Percentiles rank a stretch among this genome's conserved stretches.
Conservation (phyloP, 1,139 yeast genomes). For the Lodderomyces elongisporus region DNA sequence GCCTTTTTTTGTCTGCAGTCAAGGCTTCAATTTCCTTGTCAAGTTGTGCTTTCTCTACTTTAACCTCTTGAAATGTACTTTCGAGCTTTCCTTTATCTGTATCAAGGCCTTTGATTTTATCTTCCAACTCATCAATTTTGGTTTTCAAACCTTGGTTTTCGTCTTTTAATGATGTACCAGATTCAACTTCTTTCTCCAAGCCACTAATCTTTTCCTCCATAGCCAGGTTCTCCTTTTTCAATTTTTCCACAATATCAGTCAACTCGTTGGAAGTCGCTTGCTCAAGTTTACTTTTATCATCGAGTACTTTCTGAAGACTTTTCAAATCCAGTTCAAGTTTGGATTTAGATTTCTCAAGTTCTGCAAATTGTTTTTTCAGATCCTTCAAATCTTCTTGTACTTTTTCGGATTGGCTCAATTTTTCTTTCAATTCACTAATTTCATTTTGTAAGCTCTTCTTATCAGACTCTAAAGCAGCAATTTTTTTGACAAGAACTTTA, state of each 20-base stretch:
- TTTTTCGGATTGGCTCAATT: constrained; percentile 1
- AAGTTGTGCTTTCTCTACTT: no score
- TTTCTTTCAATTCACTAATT: background rate
- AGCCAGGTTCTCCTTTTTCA: constrained; percentile 6
- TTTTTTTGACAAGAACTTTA: no score
- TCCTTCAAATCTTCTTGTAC: background rate
- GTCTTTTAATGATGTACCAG: constrained; percentile 1
- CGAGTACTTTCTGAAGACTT: no score
- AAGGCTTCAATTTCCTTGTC: background rate
- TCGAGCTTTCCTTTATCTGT: constrained; percentile 9
- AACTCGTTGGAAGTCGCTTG: no score
- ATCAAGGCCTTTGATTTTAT: constrained; percentile 7
- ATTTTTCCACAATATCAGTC: no score
- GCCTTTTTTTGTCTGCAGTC: background rate
- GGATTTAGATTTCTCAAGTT: no score
- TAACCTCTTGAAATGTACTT: constrained; percentile 8
- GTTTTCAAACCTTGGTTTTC: constrained; percentile 6
- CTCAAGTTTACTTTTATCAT: no score
- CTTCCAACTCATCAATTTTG: constrained; percentile 8
- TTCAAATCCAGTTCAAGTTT: no score
- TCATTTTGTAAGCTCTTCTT: constrained; percentile 1
- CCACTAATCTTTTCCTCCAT: constrained; percentile 8
- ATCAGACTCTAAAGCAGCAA: background rate
- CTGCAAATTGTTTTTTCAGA: no score
- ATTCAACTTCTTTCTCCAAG: constrained; percentile 13